phyloP scores from a whole-genome alignment of 75 land plant genomes.

The Selaginella tamariscina region DNA sequence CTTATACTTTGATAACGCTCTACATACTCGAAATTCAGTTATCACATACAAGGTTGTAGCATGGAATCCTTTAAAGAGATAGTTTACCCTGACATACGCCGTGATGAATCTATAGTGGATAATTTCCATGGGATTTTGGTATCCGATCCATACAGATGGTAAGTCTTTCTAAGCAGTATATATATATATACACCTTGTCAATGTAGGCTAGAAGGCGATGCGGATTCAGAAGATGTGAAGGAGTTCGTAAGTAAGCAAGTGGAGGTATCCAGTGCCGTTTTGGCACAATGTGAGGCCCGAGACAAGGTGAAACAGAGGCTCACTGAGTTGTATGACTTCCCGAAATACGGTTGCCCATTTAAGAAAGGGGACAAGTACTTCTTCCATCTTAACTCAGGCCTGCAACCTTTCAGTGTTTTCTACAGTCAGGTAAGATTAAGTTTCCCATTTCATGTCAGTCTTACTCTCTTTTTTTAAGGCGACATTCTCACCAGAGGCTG shows the following conservation, averaged over 20 bases:
- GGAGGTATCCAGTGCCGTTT: background rate
- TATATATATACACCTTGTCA: background rate
- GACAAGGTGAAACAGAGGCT: background rate
- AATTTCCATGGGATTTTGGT: conserved; percentile 3
- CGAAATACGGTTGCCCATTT: conserved; percentile 3
- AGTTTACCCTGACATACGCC: background rate
- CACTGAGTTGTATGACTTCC: background rate
- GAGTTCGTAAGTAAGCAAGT: background rate
- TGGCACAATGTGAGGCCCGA: background rate
- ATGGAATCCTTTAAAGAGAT: conserved; percentile 1
- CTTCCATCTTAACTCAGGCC: background rate
- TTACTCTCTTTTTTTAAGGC: background rate
- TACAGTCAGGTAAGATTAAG: background rate
- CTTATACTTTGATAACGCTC: no score
- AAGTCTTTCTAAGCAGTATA: background rate
- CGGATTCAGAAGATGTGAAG: conserved; percentile 9
- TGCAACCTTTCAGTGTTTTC: background rate
- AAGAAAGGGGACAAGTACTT: conserved; percentile 1
- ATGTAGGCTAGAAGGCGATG: conserved; percentile 2
- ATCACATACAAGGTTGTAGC: no score
- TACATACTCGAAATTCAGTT: no score
- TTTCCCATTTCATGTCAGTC: background rate
- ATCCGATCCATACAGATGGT: conserved; percentile 7
- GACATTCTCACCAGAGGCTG: background rate
- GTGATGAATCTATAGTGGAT: conserved; percentile 9